These are phyloP conservation scores for Kodamaea sagamina DNA, from an alignment of 805 yeast species.

Conservation along the genomic window DNA sequence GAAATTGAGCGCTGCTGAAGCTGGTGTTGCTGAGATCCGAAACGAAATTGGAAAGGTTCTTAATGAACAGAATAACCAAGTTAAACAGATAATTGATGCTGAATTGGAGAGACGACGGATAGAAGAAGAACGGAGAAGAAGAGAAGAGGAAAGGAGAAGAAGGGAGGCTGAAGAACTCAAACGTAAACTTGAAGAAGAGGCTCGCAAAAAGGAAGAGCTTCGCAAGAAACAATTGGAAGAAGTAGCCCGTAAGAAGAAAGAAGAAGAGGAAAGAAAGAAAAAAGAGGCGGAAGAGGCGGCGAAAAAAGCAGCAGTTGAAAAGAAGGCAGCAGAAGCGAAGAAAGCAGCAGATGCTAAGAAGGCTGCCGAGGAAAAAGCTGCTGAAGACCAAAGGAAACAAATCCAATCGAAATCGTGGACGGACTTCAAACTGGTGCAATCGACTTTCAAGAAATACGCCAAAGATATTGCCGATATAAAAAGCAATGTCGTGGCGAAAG, in stretches of 20 bases:
- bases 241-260: constrained; percentile 18
- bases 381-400: constrained; percentile 3
- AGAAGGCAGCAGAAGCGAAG: constrained; percentile 21
- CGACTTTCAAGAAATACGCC: constrained; percentile 49
- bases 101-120: constrained; percentile 13
- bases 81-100: constrained; percentile 12
- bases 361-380: constrained; percentile 10
- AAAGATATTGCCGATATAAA: constrained; percentile 61
- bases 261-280: constrained; percentile 8
- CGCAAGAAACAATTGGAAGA: constrained; percentile 20
- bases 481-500: constrained; percentile 53
- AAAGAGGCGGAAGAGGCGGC: constrained; percentile 8
- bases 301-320: constrained; percentile 12
- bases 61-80: constrained; percentile 12
- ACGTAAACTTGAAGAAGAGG: constrained; percentile 7
- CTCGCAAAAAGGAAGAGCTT: not conserved
- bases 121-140: constrained; percentile 15
- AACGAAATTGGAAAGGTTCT: not conserved
- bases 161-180: constrained; percentile 10
- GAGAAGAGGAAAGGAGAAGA: constrained; percentile 15
- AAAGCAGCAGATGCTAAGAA: constrained; percentile 22
- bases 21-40: not conserved
- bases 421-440: constrained; percentile 39
- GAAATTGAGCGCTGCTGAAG: not conserved
- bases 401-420: constrained; percentile 32